A percentile compares a stretch with the other conserved stretches of the same genome.
phyloP scores from a whole-genome alignment of 345 rosid species.

The Eucalyptus erythrocorys region DNA sequence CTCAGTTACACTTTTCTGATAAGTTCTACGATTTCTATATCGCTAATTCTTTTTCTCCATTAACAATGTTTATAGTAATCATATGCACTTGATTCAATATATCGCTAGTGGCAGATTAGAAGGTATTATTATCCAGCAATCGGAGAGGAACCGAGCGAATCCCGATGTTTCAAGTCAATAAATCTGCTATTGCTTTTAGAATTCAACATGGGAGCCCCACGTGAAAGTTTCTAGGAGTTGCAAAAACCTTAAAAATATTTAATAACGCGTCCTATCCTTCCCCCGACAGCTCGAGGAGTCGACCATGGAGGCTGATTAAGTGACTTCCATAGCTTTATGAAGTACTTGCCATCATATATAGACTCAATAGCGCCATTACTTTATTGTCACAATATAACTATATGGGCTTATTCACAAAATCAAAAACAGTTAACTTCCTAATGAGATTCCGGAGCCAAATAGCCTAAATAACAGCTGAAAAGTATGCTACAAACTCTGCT shows the following conservation, averaged over 20 bases:
- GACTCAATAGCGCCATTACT: too few species aligned
- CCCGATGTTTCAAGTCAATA: neutral
- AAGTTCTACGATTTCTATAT: fast-evolving
- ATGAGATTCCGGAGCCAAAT: too few species aligned
- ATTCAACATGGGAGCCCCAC: neutral
- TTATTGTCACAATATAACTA: too few species aligned
- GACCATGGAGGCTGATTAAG: neutral
- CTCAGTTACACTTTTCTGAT: too few species aligned
- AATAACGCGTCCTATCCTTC: neutral
- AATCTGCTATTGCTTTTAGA: neutral
- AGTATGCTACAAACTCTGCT: too few species aligned
- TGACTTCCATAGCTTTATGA: neutral
- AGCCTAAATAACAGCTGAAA: too few species aligned
- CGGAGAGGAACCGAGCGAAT: neutral
- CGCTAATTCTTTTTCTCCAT: too few species aligned
- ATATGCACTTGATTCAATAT: too few species aligned
- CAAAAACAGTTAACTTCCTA: too few species aligned
- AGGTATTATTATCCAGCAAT: neutral
- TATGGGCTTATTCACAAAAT: too few species aligned
- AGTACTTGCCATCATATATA: neutral
- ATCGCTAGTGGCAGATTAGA: too few species aligned
- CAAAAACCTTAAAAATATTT: neutral
- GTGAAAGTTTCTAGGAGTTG: neutral
- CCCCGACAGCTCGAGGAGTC: neutral
- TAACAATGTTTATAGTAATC: too few species aligned